Base-by-base conservation (phyloP, 495 filamentous ascomycete genomes). In the Jackrogersella multiformis region DNA sequence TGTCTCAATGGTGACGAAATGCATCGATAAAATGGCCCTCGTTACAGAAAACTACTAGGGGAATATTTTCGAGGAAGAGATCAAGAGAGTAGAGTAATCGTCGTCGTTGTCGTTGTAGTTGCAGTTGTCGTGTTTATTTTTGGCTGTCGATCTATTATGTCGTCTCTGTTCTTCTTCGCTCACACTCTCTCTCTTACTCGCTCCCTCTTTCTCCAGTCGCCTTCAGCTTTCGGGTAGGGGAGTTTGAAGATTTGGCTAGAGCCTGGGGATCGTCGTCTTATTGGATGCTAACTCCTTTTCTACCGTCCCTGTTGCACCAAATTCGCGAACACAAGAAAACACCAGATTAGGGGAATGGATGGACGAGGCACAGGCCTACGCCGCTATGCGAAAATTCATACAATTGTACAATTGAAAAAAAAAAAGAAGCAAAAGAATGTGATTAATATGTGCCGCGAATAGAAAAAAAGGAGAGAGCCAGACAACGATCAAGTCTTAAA, bases 1-100 rank as follows among this genome's bases (percentile, higher is more conserved):
- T 67, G 54, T 51, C 44, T 60, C 48, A 60, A 60, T 64, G 18
- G 63, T 64, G 68, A 71, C 64, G 64, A 67, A 64, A 71, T 67
- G 58, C 68, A 71, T 71, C 59, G 68, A 71, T 67, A 30, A n/a
- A 46, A 56, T 35, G 39, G 23, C 15, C 20, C 39, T 63, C 36
- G 55, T 23, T 57, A 42, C 41, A 53, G 42, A 44, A 48, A 20
- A 64, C 26, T 56, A 61, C 48, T 65, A 56, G 28, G 36, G 36
- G 55, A 51, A 66, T 56, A 56, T 61, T 62, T 18, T 35, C 24
- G 58, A 61, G 42, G 51, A 66, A 51, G 28, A 48, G 42, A 20
- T 28, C 24, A 44, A 61, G 41, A 13, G 41, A 16, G 13, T 42
- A 12, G 53, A 32, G 20, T 26, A 1, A 23, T 6, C 10, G 49